Conservation (phyloP, 805 yeast species). For the Ogataea parapolymorpha region DNA sequence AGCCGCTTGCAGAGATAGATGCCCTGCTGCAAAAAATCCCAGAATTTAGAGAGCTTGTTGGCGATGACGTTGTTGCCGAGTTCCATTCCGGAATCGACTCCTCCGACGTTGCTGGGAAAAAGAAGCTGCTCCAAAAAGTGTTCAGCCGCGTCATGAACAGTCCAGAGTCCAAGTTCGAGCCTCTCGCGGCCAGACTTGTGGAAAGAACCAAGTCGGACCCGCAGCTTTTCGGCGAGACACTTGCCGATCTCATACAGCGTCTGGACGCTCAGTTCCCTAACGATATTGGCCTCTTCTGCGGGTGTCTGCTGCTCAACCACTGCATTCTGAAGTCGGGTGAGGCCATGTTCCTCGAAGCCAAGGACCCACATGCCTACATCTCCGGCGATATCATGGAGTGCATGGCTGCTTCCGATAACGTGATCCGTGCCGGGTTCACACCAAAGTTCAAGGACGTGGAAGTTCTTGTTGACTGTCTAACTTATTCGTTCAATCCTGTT, state of each 20-base stretch:
- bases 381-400: slow-evolving; percentile 97
- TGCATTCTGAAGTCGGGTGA: slow-evolving; percentile 81
- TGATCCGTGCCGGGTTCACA: slow-evolving; percentile 98
- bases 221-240: slow-evolving; percentile 49
- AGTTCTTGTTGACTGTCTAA: slow-evolving; percentile 85
- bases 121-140: slow-evolving; percentile 64
- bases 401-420: slow-evolving; percentile 99
- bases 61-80: slow-evolving; percentile 51
- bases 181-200: slow-evolving; percentile 63
- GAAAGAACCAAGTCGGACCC: slow-evolving; percentile 60
- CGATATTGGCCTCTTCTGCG: slow-evolving; percentile 95
- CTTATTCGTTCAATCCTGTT: slow-evolving; percentile 84
- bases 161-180: slow-evolving; percentile 52
- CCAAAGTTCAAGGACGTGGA: slow-evolving; percentile 97
- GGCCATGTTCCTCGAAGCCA: slow-evolving; percentile 94
- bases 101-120: slow-evolving; percentile 53
- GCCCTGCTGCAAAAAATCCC: slow-evolving; percentile 67
- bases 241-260: slow-evolving; percentile 73
- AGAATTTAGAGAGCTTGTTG: slow-evolving; percentile 71
- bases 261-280: slow-evolving; percentile 86
- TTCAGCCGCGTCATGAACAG: slow-evolving; percentile 86
- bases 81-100: slow-evolving; percentile 49
- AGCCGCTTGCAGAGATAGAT: slow-evolving; percentile 79
- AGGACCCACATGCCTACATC: slow-evolving; percentile 97
- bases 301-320: slow-evolving; percentile 88